Base-by-base conservation (phyloP, 1,139 yeast species). In the Casaregolazyma suthepensis region DNA sequence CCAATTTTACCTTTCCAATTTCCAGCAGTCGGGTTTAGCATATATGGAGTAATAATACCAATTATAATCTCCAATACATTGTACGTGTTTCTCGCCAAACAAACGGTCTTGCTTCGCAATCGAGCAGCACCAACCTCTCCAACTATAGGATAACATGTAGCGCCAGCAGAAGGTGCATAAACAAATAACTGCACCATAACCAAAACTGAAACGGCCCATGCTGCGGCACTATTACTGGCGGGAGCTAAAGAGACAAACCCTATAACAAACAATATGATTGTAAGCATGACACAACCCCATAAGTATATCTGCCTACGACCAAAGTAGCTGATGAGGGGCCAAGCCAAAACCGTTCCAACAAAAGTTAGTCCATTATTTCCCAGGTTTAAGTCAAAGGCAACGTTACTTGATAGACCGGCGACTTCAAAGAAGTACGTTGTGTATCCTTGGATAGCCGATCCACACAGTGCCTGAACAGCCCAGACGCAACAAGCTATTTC, bases 1-100 rank as follows among this genome's bases (percentile, higher is more conserved):
- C 80, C 85, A 7, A 81, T 72, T 64, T 81, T 80, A 40, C 82
- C 85, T 61, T 78, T 74, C 76, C 81, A 78, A 15, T 40, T 29
- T 40, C 38, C 50, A 5, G 76, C 78, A 13, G 76, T 72, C 2
- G 82, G 80, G 65, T 79, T 80, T 62, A 82, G 71, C 82, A 81
- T 76, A 62, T 79, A 76, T 17, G 86, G 85, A 54, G 74, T 73
- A 42, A 78, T 66, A 45, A 79, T 66, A 23, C 75, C 61, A 63
- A 60, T 71, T 45, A 77, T 68, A 56, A 80, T 75, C 48, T 75
- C 76, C 38, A 75, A 67, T 1, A 59, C 40, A 35, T 59, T 60
- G 67, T 77, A 78, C 43, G 74, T 61, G 62, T 73, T 73, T 69
- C 83, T 74, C 1, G 84, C 79, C 56, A 81, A 65, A 59, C 77